phyloP scores from a whole-genome alignment of 495 filamentous ascomycete genomes.

The Rusavskia elegans region DNA sequence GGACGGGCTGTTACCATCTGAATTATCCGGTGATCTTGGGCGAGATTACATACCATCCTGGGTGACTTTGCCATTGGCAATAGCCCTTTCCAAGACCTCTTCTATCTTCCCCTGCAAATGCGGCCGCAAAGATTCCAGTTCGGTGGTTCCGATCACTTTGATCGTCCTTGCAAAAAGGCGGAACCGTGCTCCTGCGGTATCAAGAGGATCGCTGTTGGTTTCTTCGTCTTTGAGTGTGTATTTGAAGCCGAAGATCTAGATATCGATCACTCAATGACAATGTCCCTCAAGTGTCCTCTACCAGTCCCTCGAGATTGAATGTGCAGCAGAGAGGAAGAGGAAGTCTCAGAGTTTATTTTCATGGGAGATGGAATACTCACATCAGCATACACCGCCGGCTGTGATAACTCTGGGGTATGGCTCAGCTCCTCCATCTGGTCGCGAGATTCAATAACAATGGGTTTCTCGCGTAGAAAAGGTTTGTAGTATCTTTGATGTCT shows the following conservation, averaged over 20 bases:
- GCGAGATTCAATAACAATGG: not conserved
- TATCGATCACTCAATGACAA: not conserved
- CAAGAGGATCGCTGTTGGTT: conserved; percentile 2
- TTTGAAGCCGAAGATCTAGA: conserved; percentile 9
- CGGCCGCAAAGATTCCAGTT: conserved; percentile 5
- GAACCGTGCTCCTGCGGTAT: not conserved
- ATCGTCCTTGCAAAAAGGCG: conserved; percentile 7
- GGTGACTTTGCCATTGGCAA: not conserved
- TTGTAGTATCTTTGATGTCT: not conserved
- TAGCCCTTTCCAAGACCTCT: not conserved
- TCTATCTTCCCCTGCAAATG: conserved; percentile 1
- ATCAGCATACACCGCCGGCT: conserved; percentile 1
- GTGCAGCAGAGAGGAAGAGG: too few species aligned
- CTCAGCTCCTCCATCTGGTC: conserved; percentile 8
- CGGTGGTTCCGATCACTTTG: conserved; percentile 3
- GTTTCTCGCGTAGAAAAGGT: not conserved
- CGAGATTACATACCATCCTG: too few species aligned
- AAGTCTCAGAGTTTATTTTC: too few species aligned
- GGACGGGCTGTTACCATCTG: too few species aligned
- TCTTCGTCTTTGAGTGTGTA: conserved; percentile 4
- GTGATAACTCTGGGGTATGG: conserved; percentile 7
- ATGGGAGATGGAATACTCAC: too few species aligned
- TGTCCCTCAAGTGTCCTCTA: not conserved
- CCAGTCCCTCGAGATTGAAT: not conserved
- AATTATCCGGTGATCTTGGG: too few species aligned